Base-by-base conservation (phyloP, 352 stramenopile species). In the Phytopythium oedochilum region DNA sequence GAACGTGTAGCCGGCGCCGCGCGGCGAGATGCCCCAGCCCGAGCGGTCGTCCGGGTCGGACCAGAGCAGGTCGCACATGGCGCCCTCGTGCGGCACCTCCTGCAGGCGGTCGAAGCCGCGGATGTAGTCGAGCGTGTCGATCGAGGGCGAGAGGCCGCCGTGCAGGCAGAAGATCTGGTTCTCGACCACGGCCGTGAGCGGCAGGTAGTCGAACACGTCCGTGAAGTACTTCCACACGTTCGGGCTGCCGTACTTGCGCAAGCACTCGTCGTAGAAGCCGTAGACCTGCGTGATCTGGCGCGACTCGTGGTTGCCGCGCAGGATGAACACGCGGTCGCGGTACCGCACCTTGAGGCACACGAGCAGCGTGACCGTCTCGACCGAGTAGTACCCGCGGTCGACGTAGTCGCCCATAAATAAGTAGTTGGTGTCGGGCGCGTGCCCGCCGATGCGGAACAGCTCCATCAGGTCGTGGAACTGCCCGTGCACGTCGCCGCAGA, bases 161-260 rank as follows among this genome's bases (percentile, higher is more conserved):
- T 99, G 97, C 74, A 99, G 98, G 72, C 97, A 99, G 62, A 99
- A 98, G 63, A 99, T 99, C 72, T 99, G 98, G 61, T 99, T 97
- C 61, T 99, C 97, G 44, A 99, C 96, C 45, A 99, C 94, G 0
- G 97, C 97, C 4, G 96, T 95, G 31, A 99, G 95, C 4, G 97
- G 97, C 17, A 99, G 68, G 53, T 78, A 92, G 70, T 86, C 82
- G 79, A 96, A 98, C 36, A 89, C 85, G 64, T 97, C 89, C 12
- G 93, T 98, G 58, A 98, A 98, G 32, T 94, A 89, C 68, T 99
- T 98, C 97, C 97, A 99, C 14, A 99, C 88, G 55, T 98, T 99
- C 22, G 96, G 96, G 64, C 97, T 97, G 72, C 97, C 97, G 72
- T 99, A 99, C 81, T 99, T 99, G 61, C 62, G 59, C 53, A 65